These are phyloP conservation scores for Elsinoe australis DNA, from an alignment of 2,329 filamentous ascomycete genomes.

Conservation along the genomic window DNA sequence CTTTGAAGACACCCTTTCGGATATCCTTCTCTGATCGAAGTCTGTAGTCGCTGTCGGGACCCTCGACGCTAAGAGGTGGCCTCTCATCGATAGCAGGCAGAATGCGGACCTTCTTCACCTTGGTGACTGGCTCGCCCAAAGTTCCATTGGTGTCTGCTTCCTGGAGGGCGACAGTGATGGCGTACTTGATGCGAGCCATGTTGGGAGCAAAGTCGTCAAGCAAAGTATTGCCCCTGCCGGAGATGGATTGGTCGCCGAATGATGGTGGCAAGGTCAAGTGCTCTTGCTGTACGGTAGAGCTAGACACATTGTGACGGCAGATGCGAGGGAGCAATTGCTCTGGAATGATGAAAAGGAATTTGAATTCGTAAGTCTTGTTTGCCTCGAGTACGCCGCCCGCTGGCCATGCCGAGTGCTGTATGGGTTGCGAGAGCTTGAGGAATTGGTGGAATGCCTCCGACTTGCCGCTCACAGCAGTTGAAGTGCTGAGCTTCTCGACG, in stretches of 20 bases:
- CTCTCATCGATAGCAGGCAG: slow-evolving; percentile 53
- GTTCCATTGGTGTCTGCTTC: slow-evolving; percentile 36
- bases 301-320: slow-evolving; percentile 48
- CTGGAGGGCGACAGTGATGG: slow-evolving; percentile 35
- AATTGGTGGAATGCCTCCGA: slow-evolving; percentile 54
- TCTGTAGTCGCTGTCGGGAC: slow-evolving; percentile 42
- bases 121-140: slow-evolving; percentile 41
- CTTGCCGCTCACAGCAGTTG: slow-evolving; percentile 46
- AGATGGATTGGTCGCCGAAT: slow-evolving; percentile 44
- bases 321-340: slow-evolving; percentile 51
- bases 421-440: slow-evolving; percentile 54
- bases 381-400: slow-evolving; percentile 47
- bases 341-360: slow-evolving; percentile 58
- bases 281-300: slow-evolving; percentile 45
- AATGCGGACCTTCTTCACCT: slow-evolving; percentile 50
- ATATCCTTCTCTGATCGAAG: slow-evolving; percentile 53
- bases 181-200: slow-evolving; percentile 55
- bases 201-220: slow-evolving; percentile 56
- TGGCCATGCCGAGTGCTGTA: slow-evolving; percentile 47
- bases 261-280: slow-evolving; percentile 56
- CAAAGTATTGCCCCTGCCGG: slow-evolving; percentile 37
- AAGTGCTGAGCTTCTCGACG: slow-evolving; percentile 48
- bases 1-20: slow-evolving; percentile 53
- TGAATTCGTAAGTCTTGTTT: slow-evolving; percentile 51
- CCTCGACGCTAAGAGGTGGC: slow-evolving; percentile 49